Evolutionary conservation across 129 eudicot species (phyloP), one percentile per base, ranked within the genome.

Genomic region (Flaveria ramosissima): DNA sequence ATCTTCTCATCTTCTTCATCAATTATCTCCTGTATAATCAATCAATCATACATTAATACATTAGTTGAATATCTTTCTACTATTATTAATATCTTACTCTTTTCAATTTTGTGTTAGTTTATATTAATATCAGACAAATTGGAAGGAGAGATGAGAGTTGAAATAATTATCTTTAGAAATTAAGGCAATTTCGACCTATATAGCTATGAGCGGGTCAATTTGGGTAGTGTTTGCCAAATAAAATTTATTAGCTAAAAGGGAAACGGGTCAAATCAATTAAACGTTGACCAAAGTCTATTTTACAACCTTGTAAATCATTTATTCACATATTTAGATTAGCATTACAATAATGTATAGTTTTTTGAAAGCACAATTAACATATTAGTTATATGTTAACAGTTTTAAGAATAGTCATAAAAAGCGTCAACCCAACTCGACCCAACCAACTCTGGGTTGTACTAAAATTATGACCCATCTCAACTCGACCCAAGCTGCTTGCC

Each of bases 1-100:
- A 86, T 59, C 55, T 48, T 47, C 17, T 80, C 85, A 66, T 86
- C 87, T 30, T 83, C 89, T 70, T 86, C 87, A 42, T 77, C 50
- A 3, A 86, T 74, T 12, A 86, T 71, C 77, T 81, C 87, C 90
- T 86, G 73, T 2, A 71, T 20, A 73, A 17, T 5, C 36, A 26
- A 26, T 27, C 68, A 26, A 62, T 60, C 66, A 60, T 23, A 60
- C 66, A 60, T 13, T n/a, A 60, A 24, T 11, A 60, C 12, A 24
- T 24, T 6, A 19, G 9, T 55, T 55, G 17, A 55, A 55, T 20
- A 56, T 20, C 30, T 8, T 56, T 56, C 62, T 20, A 56, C 59
- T 52, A n/a, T n/a, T 16, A 16, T 15, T 51, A 51, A 10, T 45
- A 45, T 45, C 11, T 45, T 9, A 9, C 50, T 51, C 16, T 3